Evolutionary conservation across 495 filamentous ascomycete species (phyloP), one percentile per base, ranked within the genome.

Genomic region (Neurospora sp.): DNA sequence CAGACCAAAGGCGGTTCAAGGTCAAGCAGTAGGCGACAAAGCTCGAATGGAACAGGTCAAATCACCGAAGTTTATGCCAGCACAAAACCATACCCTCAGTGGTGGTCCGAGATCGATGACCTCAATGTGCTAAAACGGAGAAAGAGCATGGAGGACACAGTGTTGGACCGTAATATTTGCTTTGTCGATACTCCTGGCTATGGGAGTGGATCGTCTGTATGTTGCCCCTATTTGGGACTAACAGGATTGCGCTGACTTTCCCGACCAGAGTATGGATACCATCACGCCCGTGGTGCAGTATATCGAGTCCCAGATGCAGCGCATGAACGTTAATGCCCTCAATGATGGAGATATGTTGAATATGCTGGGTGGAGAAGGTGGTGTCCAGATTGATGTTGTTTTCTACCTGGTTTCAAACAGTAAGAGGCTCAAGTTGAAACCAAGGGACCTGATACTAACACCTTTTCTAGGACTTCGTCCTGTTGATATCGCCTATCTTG

Each of bases 181-280:
- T 99, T 99, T 79, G 91, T 98, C 71, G 96, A 99, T 84, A 97
- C 94, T 10, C 90, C 91, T 35, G 89, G 92, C n/a, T 92, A 89
- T 80, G 87, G 87, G 18, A 84, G 81, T 76, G 87, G 86, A 41
- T 85, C 88, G 45, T 91, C 89, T 59, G 89, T 87, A 76, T 78
- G 88, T 77, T 31, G 1, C n/a, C 37, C 72, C 27, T 76, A 72
- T 31, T 31, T 42, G 69, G 10, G 18, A 12, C 40, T 6, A 9
- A 20, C 35, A 27, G 16, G 5, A 68, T 38, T 61, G 20, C n/a
- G 48, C 73, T 77, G 42, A 76, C 72, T 16, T 61, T 27, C 31
- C 2, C 14, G 20, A 31, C 7, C 70, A 89, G 88, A 84, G 84
- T 12, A 83, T 89, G 71, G 90, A 89, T 69, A 89, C 90, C 61